Evolutionary conservation across 352 stramenopile species (phyloP).

Genomic region (Phytophthora citricola): DNA sequence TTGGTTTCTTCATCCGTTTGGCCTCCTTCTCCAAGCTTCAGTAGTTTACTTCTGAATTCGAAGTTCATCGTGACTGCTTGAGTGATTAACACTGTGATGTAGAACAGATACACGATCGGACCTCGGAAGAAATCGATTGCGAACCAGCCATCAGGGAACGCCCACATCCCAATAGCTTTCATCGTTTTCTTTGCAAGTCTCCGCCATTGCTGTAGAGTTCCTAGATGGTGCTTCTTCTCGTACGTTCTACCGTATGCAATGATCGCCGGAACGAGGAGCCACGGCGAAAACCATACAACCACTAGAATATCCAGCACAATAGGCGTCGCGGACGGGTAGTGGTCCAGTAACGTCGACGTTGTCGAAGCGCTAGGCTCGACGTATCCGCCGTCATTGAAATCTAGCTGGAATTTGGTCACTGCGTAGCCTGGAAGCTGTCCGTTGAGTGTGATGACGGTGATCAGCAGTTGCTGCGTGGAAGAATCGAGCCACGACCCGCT

Average conservation of each 20-base stretch:
- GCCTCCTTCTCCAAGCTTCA: conserved; percentile 39
- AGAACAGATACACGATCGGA: conserved; percentile 46
- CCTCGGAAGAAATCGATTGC: conserved; percentile 35
- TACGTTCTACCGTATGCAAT: conserved; percentile 18
- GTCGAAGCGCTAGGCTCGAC: conserved; percentile 36
- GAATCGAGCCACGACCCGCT: conserved; percentile 41
- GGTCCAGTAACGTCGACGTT: conserved; percentile 30
- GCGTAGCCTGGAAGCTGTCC: conserved; percentile 47
- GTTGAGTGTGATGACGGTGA: conserved; percentile 59
- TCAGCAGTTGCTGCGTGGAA: conserved; percentile 39
- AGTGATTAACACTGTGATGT: conserved; percentile 50
- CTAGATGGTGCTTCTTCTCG: conserved; percentile 18
- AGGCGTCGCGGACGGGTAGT: conserved; percentile 20
- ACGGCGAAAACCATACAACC: conserved; percentile 36
- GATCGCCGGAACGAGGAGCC: conserved; percentile 26
- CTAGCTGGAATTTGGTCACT: conserved; percentile 41
- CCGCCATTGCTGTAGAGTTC: conserved; percentile 4
- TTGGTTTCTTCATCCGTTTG: conserved; percentile 27
- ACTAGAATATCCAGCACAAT: conserved; percentile 30
- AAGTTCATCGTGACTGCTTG: conserved; percentile 41
- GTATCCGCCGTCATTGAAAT: conserved; percentile 48
- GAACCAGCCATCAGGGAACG: conserved; percentile 38
- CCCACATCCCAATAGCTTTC: conserved; percentile 44
- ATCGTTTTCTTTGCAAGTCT: conserved; percentile 28
- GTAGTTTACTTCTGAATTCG: conserved; percentile 51